Evolutionary conservation across 305 asterid genomes (phyloP), one percentile per base, ranked within the genome.

Genomic region (Ajuga reptans): DNA sequence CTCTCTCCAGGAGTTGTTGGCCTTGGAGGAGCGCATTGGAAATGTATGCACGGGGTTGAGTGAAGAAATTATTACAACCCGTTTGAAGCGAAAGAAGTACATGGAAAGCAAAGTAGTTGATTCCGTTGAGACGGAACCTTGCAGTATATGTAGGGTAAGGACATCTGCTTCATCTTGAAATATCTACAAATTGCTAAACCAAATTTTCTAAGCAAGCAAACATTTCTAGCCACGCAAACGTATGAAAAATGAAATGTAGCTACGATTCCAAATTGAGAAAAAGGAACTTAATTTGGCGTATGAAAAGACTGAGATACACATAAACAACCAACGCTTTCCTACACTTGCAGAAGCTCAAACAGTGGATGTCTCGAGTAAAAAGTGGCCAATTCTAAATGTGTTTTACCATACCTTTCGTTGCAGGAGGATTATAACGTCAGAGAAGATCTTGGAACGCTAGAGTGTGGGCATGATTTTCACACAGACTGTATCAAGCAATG

Each of bases 1-100:
- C 27, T 21, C 27, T 33, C 43, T 69, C 17, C 88, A 91, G 99
- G 99, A 93, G 72, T 67, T 93, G 60, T 77, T 91, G 75, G 96
- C 97, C 4, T 77, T 93, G 73, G 97, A 86, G 81, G 96, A 93
- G 68, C 97, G 96, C 37, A 93, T 93, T 4, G 99, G 99, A 56
- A 84, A 85, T 17, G 97, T 93, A 39, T 86, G 86, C 83, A 93
- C 97, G 0, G 99, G 99, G 39, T 74, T 91, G 76, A 83, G 39
- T 0, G 97, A 86, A 77, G 97, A 87, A 75, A 74, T 68, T 59
- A 85, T 93, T 70, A 52, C 64, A 66, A 75, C 57, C 15, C 76
- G 74, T 70, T 75, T 93, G 91, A 93, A 91, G 81, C 90, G 74
- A 66, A 77, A 24, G 37, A 85, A 64, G 58, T 79, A 80, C 63